Evolutionary conservation across 768 basidiomycete species (phyloP).

Genomic region (Suillus placidus): DNA sequence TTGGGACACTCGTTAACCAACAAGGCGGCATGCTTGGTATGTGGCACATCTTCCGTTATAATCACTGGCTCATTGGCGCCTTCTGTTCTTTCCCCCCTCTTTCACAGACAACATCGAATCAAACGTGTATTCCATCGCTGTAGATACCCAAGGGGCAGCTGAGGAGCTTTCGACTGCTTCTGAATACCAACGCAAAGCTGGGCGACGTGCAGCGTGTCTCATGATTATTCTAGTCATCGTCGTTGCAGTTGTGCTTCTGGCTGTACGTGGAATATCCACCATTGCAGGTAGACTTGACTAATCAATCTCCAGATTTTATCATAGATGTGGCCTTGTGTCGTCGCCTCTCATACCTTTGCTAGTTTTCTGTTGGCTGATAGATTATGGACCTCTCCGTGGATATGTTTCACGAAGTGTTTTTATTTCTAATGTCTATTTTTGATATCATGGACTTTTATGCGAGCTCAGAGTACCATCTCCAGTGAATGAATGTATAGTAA

Average conservation of each 20-base stretch:
- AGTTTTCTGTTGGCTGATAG: not conserved
- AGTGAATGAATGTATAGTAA: not conserved
- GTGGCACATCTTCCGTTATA: constrained; percentile 26
- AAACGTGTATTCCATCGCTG: constrained; percentile 85
- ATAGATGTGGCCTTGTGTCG: constrained; percentile 38
- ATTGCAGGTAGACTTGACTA: constrained; percentile 6
- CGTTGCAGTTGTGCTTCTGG: constrained; percentile 83
- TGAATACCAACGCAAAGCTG: constrained; percentile 94
- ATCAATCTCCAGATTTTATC: not conserved
- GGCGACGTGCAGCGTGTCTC: constrained; percentile 85
- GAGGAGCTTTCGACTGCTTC: constrained; percentile 88
- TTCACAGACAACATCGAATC: constrained; percentile 88
- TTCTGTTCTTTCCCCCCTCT: not conserved
- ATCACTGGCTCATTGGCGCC: not conserved
- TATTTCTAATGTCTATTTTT: constrained; percentile 30
- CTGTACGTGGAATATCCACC: constrained; percentile 58
- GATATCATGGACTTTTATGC: not conserved
- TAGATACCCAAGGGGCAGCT: constrained; percentile 80
- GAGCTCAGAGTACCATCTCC: not conserved
- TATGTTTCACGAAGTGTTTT: constrained; percentile 19
- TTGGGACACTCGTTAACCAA: constrained; percentile 92
- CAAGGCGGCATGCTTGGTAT: constrained; percentile 94
- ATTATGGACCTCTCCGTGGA: constrained; percentile 1
- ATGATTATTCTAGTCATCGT: constrained; percentile 88
- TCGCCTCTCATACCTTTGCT: not conserved